Evolutionary conservation across 352 stramenopile genomes (phyloP), one percentile per base, ranked within the genome.

Genomic region (Phytophthora capsici): DNA sequence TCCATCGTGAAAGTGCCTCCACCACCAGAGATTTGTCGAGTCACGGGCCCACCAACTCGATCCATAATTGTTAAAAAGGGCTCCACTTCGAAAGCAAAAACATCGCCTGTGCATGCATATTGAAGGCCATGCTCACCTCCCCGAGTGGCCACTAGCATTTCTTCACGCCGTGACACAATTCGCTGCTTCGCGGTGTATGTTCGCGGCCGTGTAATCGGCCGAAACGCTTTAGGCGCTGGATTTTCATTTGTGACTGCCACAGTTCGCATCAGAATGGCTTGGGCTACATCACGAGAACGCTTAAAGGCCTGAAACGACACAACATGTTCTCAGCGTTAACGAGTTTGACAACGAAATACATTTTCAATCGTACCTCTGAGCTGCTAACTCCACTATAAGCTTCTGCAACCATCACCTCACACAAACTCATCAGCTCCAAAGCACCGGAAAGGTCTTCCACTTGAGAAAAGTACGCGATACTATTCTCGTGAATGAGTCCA

Each of bases 401-500:
- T 17, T 78, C 65, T 0, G 76, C 63, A 9, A 93, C 45, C 53
- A 90, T 75, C 23, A 69, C 78, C 47, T 94, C 84, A 1, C 79
- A 83, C 41, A 86, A 65, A 56, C 88, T 96, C 65, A 96, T 84
- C 5, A 90, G 32, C 13, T 88, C 78, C 2, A 92, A 17, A n/a
- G 86, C 84, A 26, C 78, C 57, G 0, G 68, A 70, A 1, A 94
- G 48, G 17, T 94, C 83, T 23, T 91, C 86, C 20, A 96, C 81
- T 66, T 91, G 67, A 0, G 86, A 83, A 59, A 91, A 96, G 41
- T 86, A 93, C 1, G 63, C 63, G 36, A 82, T 63, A 26, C 75
- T 89, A 63, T 96, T 96, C 23, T 88, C 79, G 56, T 94, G 82
- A 25, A 96, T 63, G 8, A 91, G 74, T 26, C 82, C 78, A 34